Evolutionary conservation across 306 rosid species (phyloP), one percentile per base, ranked within the genome.

Genomic region (Medicago ruthenica): DNA sequence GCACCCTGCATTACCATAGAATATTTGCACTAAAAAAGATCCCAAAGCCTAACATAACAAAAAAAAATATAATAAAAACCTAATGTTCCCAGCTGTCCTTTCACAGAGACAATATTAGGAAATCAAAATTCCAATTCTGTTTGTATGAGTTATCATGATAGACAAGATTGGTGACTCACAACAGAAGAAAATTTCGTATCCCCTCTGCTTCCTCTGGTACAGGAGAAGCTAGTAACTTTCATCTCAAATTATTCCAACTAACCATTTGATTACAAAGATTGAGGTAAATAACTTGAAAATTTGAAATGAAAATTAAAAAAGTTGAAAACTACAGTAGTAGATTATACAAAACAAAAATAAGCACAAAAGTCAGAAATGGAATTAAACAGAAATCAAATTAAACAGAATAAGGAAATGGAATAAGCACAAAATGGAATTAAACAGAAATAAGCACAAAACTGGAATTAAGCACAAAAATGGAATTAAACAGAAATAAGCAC

Each of bases 171-270:
- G 73, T 3, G 67, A 53, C 61, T n/a, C 50, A 42, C 57, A 63
- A 53, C 57, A 42, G 14, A 81, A 37, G 47, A 51, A 61, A 77
- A 77, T 16, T 59, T 42, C 41, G 40, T 48, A 59, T 51, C 45
- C 69, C 27, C 62, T 10, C 24, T 12, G 31, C 58, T 55, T 50
- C 18, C 62, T 66, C 59, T 69, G 50, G 50, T 75, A 41, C 72
- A 62, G 18, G 36, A 71, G 61, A 71, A 65, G 71, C 31, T 4
- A 3, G 31, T 27, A 27, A 27, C 31, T 48, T 64, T 42, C 8
- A 53, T n/a, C 76, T 63, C 64, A 63, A 70, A 78, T n/a, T 47
- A 37, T 67, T 66, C 72, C 0, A 9, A 75, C 55, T 73, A 55
- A 48, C 12, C 45, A 63, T 37, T 62, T 12, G 70, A 71, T 55